Conservation (phyloP, 495 filamentous ascomycete genomes). For the Oleoguttula mirabilis region DNA sequence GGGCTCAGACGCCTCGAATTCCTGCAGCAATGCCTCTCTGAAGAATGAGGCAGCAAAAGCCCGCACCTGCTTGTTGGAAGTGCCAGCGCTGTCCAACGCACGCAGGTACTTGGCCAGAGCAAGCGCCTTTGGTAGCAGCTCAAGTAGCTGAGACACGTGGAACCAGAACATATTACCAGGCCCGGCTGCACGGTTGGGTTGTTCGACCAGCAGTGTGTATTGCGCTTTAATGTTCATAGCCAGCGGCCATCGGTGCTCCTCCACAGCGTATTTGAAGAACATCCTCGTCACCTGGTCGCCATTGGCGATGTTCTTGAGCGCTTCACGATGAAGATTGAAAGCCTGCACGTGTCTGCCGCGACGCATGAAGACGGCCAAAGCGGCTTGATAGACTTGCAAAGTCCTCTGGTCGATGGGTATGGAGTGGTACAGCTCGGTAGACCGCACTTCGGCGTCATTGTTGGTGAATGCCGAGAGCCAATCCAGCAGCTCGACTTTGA, state of each 20-base stretch:
- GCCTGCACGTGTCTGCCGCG: constrained; percentile 2
- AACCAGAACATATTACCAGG: constrained; percentile 13
- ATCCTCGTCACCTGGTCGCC: constrained; percentile 9
- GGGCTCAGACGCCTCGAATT: constrained; percentile 2
- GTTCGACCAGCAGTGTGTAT: not conserved
- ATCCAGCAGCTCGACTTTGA: constrained; percentile 21
- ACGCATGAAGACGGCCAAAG: constrained; percentile 2
- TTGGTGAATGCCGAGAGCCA: constrained; percentile 18
- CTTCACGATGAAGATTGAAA: constrained; percentile 9
- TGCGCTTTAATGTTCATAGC: constrained; percentile 7
- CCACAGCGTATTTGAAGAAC: constrained; percentile 11
- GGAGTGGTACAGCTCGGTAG: constrained; percentile 8
- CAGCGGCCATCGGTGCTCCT: constrained; percentile 6
- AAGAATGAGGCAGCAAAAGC: constrained; percentile 12
- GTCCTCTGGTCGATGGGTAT: constrained; percentile 6
- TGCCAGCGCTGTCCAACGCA: not conserved
- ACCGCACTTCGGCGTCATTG: constrained; percentile 4
- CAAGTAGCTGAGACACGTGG: constrained; percentile 12
- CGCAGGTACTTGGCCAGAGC: constrained; percentile 1
- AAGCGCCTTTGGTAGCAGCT: constrained; percentile 5
- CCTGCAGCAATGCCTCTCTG: constrained; percentile 12
- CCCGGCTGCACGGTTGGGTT: not conserved
- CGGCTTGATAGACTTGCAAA: constrained; percentile 6
- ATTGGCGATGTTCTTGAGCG: constrained; percentile 9
- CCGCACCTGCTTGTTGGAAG: not conserved